Evolutionary conservation across 2,329 filamentous ascomycete species (phyloP).

Genomic region (Hypoxylon sp.): DNA sequence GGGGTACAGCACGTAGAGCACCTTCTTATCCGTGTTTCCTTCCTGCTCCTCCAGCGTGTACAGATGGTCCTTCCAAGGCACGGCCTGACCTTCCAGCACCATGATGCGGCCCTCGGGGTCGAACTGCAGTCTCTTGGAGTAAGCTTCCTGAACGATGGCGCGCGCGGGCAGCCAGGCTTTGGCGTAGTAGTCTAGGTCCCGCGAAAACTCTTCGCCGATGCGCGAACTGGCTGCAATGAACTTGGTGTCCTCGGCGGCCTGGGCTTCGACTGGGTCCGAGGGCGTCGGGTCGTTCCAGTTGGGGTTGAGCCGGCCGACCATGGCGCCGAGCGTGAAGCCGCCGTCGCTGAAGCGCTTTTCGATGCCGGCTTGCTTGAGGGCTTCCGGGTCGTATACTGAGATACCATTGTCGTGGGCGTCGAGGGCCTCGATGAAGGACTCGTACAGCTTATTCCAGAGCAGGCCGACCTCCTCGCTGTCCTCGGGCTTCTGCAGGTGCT

Average conservation of each 20-base stretch:
- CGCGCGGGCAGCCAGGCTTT: slow-evolving; percentile 90
- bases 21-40: slow-evolving; percentile 65
- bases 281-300: slow-evolving; percentile 80
- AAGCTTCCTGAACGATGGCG: slow-evolving; percentile 82
- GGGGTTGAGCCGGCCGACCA: slow-evolving; percentile 85
- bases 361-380: slow-evolving; percentile 77
- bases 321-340: slow-evolving; percentile 85
- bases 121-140: slow-evolving; percentile 75
- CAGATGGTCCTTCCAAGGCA: slow-evolving; percentile 97
- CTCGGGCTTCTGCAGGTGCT: slow-evolving; percentile 66
- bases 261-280: slow-evolving; percentile 69
- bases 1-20: slow-evolving; percentile 92
- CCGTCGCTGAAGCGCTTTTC: slow-evolving; percentile 87
- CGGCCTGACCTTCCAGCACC: slow-evolving; percentile 81
- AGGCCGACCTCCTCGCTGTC: slow-evolving; percentile 78
- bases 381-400: slow-evolving; percentile 81
- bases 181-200: slow-evolving; percentile 82
- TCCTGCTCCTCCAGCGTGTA: slow-evolving; percentile 84
- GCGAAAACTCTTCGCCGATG: slow-evolving; percentile 90
- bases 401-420: slow-evolving; percentile 99
- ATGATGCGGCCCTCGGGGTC: slow-evolving; percentile 85
- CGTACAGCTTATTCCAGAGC: slow-evolving; percentile 91
- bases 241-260: slow-evolving; percentile 83
- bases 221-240: slow-evolving; percentile 84
- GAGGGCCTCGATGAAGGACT: slow-evolving; percentile 93